A percentile compares a stretch with the other conserved stretches of the same genome.
phyloP scores from a whole-genome alignment of 2,329 filamentous ascomycete species.

The Aspergillus sp. region DNA sequence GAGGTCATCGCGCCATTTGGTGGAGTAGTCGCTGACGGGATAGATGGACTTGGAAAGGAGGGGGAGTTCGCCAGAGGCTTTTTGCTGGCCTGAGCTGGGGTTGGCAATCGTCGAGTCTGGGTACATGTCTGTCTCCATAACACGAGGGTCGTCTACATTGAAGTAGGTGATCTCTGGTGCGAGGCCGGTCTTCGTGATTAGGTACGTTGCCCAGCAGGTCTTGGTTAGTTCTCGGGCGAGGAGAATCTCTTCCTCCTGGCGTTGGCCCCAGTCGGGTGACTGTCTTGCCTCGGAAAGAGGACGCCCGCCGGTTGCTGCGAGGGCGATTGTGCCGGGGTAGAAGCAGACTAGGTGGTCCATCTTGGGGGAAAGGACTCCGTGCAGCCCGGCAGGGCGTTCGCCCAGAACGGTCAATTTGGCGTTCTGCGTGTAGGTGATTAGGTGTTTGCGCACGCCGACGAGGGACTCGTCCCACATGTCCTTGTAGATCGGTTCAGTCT shows the following conservation, averaged over 20 bases:
- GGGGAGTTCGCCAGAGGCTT: conserved; percentile 29
- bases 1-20: conserved; percentile 73
- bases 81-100: conserved; percentile 34
- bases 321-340: conserved; percentile 91
- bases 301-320: conserved; percentile 79
- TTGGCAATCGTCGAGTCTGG: conserved; percentile 33
- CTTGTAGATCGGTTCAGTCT: conserved; percentile 80
- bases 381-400: conserved; percentile 76
- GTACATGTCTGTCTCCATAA: conserved; percentile 46
- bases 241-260: conserved; percentile 82
- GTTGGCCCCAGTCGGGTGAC: conserved; percentile 69
- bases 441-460: conserved; percentile 82
- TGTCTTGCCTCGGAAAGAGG: conserved; percentile 75
- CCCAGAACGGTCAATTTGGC: conserved; percentile 85
- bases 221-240: conserved; percentile 90
- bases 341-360: conserved; percentile 99
- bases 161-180: conserved; percentile 95
- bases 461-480: conserved; percentile 93
- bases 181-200: conserved; percentile 84
- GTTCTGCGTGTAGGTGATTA: conserved; percentile 82
- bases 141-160: conserved; percentile 69
- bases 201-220: conserved; percentile 98
- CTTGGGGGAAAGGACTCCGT: conserved; percentile 71
- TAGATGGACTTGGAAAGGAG: conserved; percentile 40
- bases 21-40: conserved; percentile 27